These are phyloP conservation scores for Cladophialophora yegresii DNA, from an alignment of 2,329 filamentous ascomycete species.

Conservation along the genomic window DNA sequence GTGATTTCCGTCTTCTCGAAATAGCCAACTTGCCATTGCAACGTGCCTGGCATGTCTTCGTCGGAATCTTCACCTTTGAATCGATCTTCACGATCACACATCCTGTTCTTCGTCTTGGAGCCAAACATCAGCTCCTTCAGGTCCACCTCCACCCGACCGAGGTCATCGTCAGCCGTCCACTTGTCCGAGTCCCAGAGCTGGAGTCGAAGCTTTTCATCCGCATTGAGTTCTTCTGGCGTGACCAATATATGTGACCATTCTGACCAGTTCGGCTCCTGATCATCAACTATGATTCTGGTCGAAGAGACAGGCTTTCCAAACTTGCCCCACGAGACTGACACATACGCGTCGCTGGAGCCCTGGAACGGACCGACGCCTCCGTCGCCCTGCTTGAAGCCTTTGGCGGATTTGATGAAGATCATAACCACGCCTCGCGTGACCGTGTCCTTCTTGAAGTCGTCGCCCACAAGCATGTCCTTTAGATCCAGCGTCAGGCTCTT, in stretches of 20 bases:
- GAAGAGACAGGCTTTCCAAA: slow-evolving; percentile 70
- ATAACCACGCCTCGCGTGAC: slow-evolving; percentile 64
- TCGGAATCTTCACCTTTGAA: slow-evolving; percentile 66
- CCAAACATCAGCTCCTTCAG: slow-evolving; percentile 66
- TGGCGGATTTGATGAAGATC: slow-evolving; percentile 66
- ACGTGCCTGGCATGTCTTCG: slow-evolving; percentile 67
- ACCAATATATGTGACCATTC: slow-evolving; percentile 71
- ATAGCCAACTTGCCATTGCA: slow-evolving; percentile 71
- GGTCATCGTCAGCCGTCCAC: slow-evolving; percentile 70
- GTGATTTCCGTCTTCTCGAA: slow-evolving; percentile 68
- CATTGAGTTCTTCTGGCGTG: slow-evolving; percentile 69
- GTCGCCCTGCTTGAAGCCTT: slow-evolving; percentile 72
- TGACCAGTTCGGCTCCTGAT: slow-evolving; percentile 70
- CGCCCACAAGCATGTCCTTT: slow-evolving; percentile 74
- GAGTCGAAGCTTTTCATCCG: slow-evolving; percentile 67
- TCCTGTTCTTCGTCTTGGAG: slow-evolving; percentile 60
- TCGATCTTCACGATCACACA: slow-evolving; percentile 65
- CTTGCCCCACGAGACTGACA: slow-evolving; percentile 74
- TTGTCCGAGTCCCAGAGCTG: slow-evolving; percentile 77
- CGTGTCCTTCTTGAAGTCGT: slow-evolving; percentile 78
- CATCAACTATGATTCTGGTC: slow-evolving; percentile 65
- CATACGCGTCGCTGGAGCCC: slow-evolving; percentile 69
- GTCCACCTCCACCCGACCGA: slow-evolving; percentile 70
- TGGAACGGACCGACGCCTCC: slow-evolving; percentile 61
- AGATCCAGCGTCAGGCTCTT: slow-evolving; percentile 73